These are phyloP conservation scores for Aspergillus arachidicola DNA, from an alignment of 2,329 filamentous ascomycete genomes.

Conservation along the genomic window DNA sequence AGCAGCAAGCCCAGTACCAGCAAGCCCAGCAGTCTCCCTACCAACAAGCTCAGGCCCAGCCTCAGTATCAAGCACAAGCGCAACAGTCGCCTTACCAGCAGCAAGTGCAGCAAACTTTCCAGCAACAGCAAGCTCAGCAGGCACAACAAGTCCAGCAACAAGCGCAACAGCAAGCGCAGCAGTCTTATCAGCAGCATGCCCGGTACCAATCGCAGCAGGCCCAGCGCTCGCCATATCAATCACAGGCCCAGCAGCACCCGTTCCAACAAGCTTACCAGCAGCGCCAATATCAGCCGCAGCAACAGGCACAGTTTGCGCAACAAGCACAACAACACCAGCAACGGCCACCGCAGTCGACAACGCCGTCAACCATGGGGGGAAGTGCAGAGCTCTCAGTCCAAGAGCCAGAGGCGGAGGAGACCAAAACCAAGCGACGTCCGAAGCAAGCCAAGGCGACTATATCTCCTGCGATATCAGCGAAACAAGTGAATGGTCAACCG, in stretches of 20 bases:
- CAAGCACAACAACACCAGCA: slow-evolving; percentile 22
- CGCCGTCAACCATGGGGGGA: slow-evolving; percentile 11
- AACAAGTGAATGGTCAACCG: slow-evolving; percentile 18
- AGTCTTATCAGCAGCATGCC: slow-evolving; percentile 20
- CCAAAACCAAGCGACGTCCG: slow-evolving; percentile 12
- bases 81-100: slow-evolving; percentile 21
- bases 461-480: slow-evolving; percentile 9
- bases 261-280: slow-evolving; percentile 21
- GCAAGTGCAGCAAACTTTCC: slow-evolving; percentile 16
- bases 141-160: slow-evolving; percentile 20
- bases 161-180: slow-evolving; percentile 23
- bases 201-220: slow-evolving; percentile 19
- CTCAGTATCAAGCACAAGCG: slow-evolving; percentile 21
- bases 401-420: slow-evolving; percentile 12
- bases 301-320: slow-evolving; percentile 20
- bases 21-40: slow-evolving; percentile 19
- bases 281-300: slow-evolving; percentile 25
- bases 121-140: slow-evolving; percentile 21
- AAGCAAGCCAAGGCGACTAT: slow-evolving; percentile 14
- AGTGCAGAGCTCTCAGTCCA: slow-evolving; percentile 4
- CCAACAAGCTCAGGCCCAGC: slow-evolving; percentile 20
- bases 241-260: slow-evolving; percentile 21
- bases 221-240: slow-evolving; percentile 20
- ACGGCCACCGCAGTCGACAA: slow-evolving; percentile 17
- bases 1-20: slow-evolving; percentile 16